A percentile compares a stretch with the other conserved stretches of the same genome.
phyloP scores from a whole-genome alignment of 148 eudicot species.

The Silene conica region DNA sequence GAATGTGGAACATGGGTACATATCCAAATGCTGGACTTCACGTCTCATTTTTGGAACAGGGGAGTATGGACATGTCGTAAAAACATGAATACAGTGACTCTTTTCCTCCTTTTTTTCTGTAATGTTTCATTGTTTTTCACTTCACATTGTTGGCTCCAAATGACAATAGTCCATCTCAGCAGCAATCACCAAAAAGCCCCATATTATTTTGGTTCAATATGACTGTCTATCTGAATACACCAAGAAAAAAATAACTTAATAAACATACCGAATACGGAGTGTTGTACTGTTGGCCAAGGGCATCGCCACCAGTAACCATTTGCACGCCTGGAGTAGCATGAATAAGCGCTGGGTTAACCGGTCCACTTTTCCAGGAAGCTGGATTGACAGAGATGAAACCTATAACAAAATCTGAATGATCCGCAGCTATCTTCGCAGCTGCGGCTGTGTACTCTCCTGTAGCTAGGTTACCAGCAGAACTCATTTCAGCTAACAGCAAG shows the following conservation, averaged over 20 bases:
- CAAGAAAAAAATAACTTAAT: not conserved
- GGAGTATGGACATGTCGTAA: too few species aligned
- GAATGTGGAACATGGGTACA: too few species aligned
- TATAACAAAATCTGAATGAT: slow-evolving; percentile 90
- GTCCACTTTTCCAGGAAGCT: slow-evolving; percentile 82
- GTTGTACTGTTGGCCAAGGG: slow-evolving; percentile 90
- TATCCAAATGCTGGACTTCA: too few species aligned
- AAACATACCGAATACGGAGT: slow-evolving; percentile 81
- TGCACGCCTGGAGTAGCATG: slow-evolving; percentile 99
- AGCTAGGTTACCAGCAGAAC: slow-evolving; percentile 94
- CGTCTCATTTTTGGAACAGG: too few species aligned
- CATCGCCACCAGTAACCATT: slow-evolving; percentile 92
- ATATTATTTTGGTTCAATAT: not conserved
- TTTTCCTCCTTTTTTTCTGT: not conserved
- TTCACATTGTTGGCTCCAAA: not conserved
- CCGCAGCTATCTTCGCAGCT: slow-evolving; percentile 84
- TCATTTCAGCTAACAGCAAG: slow-evolving; percentile 94
- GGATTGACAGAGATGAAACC: slow-evolving; percentile 98
- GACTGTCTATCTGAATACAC: not conserved
- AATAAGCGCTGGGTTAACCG: slow-evolving; percentile 70
- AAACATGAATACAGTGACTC: too few species aligned
- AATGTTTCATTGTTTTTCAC: not conserved
- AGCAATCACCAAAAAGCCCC: too few species aligned
- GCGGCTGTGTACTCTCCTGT: slow-evolving; percentile 95
- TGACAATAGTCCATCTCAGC: too few species aligned